Evolutionary conservation across 257 asterid species (phyloP), one percentile per base, ranked within the genome.

Genomic region (Cinchona pubescens): DNA sequence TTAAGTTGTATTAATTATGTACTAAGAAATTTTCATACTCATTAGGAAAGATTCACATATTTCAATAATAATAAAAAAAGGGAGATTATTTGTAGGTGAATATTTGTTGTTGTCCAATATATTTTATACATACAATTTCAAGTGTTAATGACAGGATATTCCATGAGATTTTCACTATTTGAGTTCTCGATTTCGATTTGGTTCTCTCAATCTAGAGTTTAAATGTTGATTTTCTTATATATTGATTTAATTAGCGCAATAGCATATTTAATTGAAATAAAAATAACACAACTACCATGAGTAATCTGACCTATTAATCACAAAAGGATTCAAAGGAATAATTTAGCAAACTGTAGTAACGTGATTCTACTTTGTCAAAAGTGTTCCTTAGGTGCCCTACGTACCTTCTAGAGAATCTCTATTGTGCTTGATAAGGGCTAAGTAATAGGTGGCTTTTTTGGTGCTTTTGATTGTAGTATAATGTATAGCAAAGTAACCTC

Each of bases 401-500:
- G n/a, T 10, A 67, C 55, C 37, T 75, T 38, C 72, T 55, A 62
- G 69, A 64, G 51, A 74, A 70, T 68, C 64, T 70, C 76, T 68
- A 61, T 30, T 78, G 76, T 64, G 75, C 27, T 16, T 15, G n/a
- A n/a, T n/a, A 43, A 78, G 77, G 61, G 77, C 45, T 67, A 71
- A 78, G 77, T 35, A 29, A 73, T 72, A n/a, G 16, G 63, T n/a
- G 62, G 38, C 51, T 67, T 45, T 59, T 45, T 67, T 66, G 58
- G 11, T 55, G 27, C 73, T 62, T 30, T 12, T 25, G 32, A 51
- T n/a, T 40, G 27, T 60, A 35, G 35, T 64, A 27, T 34, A 25
- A 32, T 79, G 62, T 68, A 46, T 46, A 37, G 25, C 67, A 80
- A 72, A 62, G 51, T 69, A 80, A 79, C 55, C 60, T 61, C 59